A percentile compares a stretch with the other conserved stretches of the same genome.
Evolutionary conservation across 1,139 yeast species (phyloP).

Genomic region (Kodamaea sp.): DNA sequence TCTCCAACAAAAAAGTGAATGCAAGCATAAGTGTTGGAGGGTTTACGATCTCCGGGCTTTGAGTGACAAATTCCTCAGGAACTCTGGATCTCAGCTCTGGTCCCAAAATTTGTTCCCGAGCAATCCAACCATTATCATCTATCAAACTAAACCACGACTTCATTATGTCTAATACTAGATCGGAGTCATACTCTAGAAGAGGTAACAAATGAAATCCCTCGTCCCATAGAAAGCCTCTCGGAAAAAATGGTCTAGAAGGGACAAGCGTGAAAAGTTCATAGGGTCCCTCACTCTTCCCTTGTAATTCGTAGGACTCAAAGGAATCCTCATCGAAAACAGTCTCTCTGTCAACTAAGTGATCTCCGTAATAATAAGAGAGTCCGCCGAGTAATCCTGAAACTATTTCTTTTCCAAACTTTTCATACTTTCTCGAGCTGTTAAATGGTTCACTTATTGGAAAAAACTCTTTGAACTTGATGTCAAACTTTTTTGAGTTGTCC

Average conservation of each 20-base stretch:
- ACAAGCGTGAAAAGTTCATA: constrained; percentile 75
- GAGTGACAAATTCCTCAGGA: constrained; percentile 79
- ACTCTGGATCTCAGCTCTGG: constrained; percentile 88
- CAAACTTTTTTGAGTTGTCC: constrained; percentile 42
- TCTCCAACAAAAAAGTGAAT: constrained; percentile 65
- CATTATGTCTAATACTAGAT: constrained; percentile 75
- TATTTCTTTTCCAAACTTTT: constrained; percentile 70
- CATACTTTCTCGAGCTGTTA: constrained; percentile 40
- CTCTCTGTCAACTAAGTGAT: constrained; percentile 75
- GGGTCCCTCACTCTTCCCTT: constrained; percentile 64
- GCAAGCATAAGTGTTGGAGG: constrained; percentile 93
- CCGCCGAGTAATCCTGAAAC: constrained; percentile 89
- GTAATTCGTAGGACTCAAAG: constrained; percentile 54
- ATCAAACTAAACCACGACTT: constrained; percentile 86
- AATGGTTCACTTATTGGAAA: constrained; percentile 64
- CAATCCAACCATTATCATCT: constrained; percentile 95
- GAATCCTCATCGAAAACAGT: constrained; percentile 67
- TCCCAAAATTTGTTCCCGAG: constrained; percentile 92
- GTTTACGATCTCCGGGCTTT: constrained; percentile 88
- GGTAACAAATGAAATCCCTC: constrained; percentile 95
- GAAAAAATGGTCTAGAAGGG: constrained; percentile 93
- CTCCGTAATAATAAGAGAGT: constrained; percentile 86
- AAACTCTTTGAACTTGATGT: constrained; percentile 53
- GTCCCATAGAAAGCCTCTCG: constrained; percentile 98
- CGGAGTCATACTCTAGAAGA: constrained; percentile 79